phyloP scores from a whole-genome alignment of 75 land plant species.

The Cunninghamia lanceolata region DNA sequence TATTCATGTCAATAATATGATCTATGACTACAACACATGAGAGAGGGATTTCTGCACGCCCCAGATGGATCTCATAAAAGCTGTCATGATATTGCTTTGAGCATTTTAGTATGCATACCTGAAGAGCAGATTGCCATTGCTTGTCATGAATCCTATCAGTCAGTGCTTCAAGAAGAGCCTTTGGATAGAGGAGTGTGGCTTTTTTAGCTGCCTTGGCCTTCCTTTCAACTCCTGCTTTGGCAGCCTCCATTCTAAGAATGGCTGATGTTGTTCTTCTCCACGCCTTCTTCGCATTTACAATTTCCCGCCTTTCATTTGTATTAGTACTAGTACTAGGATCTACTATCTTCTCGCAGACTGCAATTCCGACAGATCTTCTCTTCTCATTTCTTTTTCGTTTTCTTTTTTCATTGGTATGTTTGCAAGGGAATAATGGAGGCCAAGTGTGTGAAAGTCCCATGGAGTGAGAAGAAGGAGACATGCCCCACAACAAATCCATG shows the following conservation, averaged over 20 bases:
- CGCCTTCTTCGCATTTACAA: not conserved
- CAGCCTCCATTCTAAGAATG: constrained; percentile 55
- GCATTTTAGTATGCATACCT: constrained; percentile 23
- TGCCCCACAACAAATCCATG: not conserved
- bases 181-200: constrained; percentile 41
- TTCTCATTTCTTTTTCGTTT: not conserved
- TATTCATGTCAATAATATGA: not conserved
- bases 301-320: not conserved
- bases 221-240: constrained; percentile 36
- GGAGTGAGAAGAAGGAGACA: not conserved
- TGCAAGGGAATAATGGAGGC: not conserved
- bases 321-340: not conserved
- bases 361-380: not conserved
- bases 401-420: not conserved
- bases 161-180: constrained; percentile 55
- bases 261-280: constrained; percentile 23
- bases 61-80: not conserved
- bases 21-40: not conserved
- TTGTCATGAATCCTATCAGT: constrained; percentile 24
- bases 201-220: constrained; percentile 38
- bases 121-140: constrained; percentile 46
- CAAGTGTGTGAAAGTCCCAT: not conserved
- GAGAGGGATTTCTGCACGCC: not conserved
- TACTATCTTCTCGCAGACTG: not conserved
- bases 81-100: not conserved